Percentiles rank a stretch among this genome's conserved stretches.
phyloP scores from a whole-genome alignment of 2,329 filamentous ascomycete genomes.

The Phialemoniopsis sp. region DNA sequence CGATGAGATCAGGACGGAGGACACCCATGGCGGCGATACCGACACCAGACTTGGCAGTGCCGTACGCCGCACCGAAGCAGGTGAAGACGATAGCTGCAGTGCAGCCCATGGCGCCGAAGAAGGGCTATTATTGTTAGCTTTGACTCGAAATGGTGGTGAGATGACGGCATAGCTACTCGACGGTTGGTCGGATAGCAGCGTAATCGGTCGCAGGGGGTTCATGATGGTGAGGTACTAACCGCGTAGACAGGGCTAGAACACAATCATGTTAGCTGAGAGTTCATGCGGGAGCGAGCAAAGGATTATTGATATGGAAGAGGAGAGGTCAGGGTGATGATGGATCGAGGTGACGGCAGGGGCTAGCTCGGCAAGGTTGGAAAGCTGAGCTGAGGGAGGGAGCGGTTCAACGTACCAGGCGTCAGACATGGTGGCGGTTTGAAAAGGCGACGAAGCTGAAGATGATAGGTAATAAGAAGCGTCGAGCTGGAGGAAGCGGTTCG shows the following conservation, averaged over 20 bases:
- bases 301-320: not conserved
- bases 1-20: slow-evolving; percentile 93
- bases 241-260: slow-evolving; percentile 86
- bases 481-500: too few relatives aligned
- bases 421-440: too few relatives aligned
- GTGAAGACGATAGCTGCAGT: slow-evolving; percentile 55
- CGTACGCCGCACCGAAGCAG: slow-evolving; percentile 79
- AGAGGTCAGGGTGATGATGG: slow-evolving; percentile 3
- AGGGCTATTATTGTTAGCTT: slow-evolving; percentile 48
- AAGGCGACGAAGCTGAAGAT: too few relatives aligned
- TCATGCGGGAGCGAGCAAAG: not conserved
- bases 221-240: slow-evolving; percentile 62
- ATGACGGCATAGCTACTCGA: too few relatives aligned
- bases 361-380: not conserved
- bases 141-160: too few relatives aligned
- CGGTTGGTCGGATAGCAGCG: too few relatives aligned
- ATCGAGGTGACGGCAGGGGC: slow-evolving; percentile 4
- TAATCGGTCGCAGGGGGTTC: not conserved
- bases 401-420: too few relatives aligned
- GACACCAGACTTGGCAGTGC: slow-evolving; percentile 98
- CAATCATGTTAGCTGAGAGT: slow-evolving; percentile 35
- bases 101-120: slow-evolving; percentile 98
- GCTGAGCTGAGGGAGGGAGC: not conserved
- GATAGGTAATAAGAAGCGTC: too few relatives aligned
- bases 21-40: slow-evolving; percentile 99